Conservation (phyloP, 2,329 filamentous ascomycete species). For the Cladophialophora immunda region DNA sequence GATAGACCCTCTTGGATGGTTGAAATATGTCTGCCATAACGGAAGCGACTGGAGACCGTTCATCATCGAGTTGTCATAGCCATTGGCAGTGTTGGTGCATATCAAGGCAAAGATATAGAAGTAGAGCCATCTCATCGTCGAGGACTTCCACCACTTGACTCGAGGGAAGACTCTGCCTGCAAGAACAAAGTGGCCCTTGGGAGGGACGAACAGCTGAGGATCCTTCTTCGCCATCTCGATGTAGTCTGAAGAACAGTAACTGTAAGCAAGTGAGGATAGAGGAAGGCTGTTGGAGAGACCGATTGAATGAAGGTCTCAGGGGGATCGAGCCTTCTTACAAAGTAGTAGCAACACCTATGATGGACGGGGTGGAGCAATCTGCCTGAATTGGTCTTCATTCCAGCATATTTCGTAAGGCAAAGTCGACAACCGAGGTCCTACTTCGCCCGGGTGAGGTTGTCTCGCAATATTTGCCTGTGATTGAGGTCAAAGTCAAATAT, state of each 20-base stretch:
- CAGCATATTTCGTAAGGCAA: background rate
- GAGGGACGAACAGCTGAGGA: slow-evolving; percentile 24
- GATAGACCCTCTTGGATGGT: slow-evolving; percentile 43
- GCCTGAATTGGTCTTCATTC: background rate
- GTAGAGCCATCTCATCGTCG: slow-evolving; percentile 45
- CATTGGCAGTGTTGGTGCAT: slow-evolving; percentile 47
- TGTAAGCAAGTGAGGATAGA: background rate
- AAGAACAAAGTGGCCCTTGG: slow-evolving; percentile 42
- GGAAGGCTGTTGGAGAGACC: background rate
- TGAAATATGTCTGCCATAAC: slow-evolving; percentile 53
- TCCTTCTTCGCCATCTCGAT: background rate
- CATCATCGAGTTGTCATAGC: slow-evolving; percentile 62
- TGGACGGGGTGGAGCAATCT: background rate
- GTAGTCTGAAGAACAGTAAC: background rate
- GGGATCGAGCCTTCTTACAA: background rate
- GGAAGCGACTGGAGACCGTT: slow-evolving; percentile 58
- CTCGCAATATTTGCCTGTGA: background rate
- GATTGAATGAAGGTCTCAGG: background rate
- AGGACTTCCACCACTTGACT: slow-evolving; percentile 44
- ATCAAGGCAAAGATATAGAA: slow-evolving; percentile 45
- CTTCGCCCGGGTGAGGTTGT: background rate
- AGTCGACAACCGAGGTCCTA: background rate
- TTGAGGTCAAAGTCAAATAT: background rate
- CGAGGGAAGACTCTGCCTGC: slow-evolving; percentile 43
- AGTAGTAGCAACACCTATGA: background rate